phyloP scores from a whole-genome alignment of 176 grass and related monocot species.

The Oryza coarctata region DNA sequence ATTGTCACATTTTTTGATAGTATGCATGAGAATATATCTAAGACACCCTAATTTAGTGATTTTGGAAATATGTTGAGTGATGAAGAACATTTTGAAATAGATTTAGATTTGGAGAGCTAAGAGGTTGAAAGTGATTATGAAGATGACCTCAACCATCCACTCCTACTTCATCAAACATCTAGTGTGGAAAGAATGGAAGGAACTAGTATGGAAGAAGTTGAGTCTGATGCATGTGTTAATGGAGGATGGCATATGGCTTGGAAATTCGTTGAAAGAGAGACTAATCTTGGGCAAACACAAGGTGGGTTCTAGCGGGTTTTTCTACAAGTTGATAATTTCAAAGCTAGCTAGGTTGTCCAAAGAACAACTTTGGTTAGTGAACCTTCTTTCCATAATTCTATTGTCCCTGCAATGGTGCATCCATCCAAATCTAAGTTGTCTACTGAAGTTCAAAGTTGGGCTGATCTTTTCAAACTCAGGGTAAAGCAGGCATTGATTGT shows the following conservation, averaged over 20 bases:
- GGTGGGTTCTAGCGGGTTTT: conserved; percentile 43
- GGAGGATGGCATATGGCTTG: conserved; percentile 80
- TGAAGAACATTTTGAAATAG: not conserved
- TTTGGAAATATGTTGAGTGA: not conserved
- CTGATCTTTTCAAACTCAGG: conserved; percentile 47
- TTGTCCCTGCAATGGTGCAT: conserved; percentile 18
- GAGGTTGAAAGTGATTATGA: not conserved
- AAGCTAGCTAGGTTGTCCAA: conserved; percentile 33
- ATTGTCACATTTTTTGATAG: conserved; percentile 54
- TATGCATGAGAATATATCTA: conserved; percentile 43
- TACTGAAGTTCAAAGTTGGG: conserved; percentile 31
- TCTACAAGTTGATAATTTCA: conserved; percentile 24
- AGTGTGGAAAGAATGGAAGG: not conserved
- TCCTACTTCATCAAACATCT: not conserved
- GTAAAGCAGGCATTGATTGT: conserved; percentile 48
- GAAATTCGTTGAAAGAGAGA: conserved; percentile 48
- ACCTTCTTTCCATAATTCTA: conserved; percentile 38
- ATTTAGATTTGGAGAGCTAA: not conserved
- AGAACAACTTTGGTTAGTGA: conserved; percentile 54
- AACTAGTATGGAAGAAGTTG: too few relatives aligned
- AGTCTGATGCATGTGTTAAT: conserved; percentile 42
- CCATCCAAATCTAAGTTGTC: conserved; percentile 19
- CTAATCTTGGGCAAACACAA: conserved; percentile 21
- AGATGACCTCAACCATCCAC: not conserved
- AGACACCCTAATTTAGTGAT: not conserved